These are phyloP conservation scores for Fallopia convolvulus DNA, from an alignment of 148 eudicot genomes.

Conservation along the genomic window DNA sequence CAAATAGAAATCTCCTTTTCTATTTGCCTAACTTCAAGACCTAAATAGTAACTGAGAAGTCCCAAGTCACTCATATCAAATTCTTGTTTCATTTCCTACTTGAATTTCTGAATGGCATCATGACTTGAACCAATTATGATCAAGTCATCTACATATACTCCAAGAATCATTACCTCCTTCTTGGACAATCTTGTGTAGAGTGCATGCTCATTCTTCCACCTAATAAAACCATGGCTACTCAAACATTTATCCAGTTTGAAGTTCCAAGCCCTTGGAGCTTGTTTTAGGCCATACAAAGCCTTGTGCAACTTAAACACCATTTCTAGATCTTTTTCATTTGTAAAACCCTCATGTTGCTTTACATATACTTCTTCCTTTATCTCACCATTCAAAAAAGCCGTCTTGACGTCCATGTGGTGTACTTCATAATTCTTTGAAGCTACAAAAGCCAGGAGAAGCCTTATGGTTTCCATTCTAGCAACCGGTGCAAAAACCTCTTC, in stretches of 20 bases:
- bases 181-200: background rate
- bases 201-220: background rate
- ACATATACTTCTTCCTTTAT: background rate
- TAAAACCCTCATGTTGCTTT: background rate
- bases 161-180: background rate
- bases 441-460: background rate
- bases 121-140: constrained; percentile 7
- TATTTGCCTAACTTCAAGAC: background rate
- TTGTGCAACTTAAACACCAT: background rate
- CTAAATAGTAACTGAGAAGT: background rate
- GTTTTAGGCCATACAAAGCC: background rate
- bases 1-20: background rate
- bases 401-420: background rate
- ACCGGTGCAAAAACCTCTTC: background rate
- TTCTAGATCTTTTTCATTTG: background rate
- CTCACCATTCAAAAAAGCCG: background rate
- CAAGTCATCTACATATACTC: constrained; percentile 8
- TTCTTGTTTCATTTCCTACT: background rate
- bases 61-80: background rate
- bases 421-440: background rate
- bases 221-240: background rate
- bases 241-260: background rate
- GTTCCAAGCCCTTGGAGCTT: background rate
- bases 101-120: background rate
- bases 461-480: background rate